Evolutionary conservation across 2,329 filamentous ascomycete species (phyloP).

Genomic region (Microdochium nivale): DNA sequence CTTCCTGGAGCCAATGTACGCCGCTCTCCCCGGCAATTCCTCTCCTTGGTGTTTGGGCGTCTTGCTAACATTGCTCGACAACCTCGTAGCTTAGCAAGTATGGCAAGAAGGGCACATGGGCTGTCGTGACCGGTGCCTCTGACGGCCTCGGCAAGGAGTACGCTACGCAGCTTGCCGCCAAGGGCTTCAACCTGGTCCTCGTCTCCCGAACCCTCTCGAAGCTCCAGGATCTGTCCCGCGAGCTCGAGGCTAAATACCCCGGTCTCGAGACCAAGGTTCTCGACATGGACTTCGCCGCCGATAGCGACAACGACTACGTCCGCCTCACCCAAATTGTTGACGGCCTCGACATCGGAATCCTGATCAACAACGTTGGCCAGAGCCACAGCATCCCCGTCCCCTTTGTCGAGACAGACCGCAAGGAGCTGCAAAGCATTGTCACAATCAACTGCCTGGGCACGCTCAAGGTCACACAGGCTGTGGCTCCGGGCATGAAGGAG

Average conservation of each 20-base stretch:
- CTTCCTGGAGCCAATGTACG: constrained; percentile 55
- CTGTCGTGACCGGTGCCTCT: constrained; percentile 86
- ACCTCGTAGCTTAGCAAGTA: constrained; percentile 69
- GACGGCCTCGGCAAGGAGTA: constrained; percentile 98
- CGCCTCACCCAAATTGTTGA: constrained; percentile 59
- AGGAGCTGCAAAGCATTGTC: constrained; percentile 84
- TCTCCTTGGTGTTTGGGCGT: too few species aligned
- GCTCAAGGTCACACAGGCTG: constrained; percentile 74
- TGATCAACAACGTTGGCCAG: constrained; percentile 96
- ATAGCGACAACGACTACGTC: constrained; percentile 73
- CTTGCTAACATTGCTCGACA: not conserved
- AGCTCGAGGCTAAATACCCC: constrained; percentile 64
- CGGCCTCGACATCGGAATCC: constrained; percentile 71
- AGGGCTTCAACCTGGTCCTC: constrained; percentile 91
- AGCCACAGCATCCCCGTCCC: constrained; percentile 89
- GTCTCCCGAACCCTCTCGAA: constrained; percentile 94
- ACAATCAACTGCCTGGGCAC: constrained; percentile 93
- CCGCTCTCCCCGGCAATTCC: constrained; percentile 1
- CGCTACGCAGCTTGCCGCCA: constrained; percentile 77
- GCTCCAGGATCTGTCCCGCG: constrained; percentile 65
- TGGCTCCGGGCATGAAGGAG: constrained; percentile 76
- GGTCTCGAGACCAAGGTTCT: constrained; percentile 66
- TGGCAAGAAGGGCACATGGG: constrained; percentile 88
- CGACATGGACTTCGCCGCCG: constrained; percentile 84
- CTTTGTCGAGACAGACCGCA: constrained; percentile 69